Evolutionary conservation across 148 eudicot genomes (phyloP).

Genomic region (Rhododendron williamsianum): DNA sequence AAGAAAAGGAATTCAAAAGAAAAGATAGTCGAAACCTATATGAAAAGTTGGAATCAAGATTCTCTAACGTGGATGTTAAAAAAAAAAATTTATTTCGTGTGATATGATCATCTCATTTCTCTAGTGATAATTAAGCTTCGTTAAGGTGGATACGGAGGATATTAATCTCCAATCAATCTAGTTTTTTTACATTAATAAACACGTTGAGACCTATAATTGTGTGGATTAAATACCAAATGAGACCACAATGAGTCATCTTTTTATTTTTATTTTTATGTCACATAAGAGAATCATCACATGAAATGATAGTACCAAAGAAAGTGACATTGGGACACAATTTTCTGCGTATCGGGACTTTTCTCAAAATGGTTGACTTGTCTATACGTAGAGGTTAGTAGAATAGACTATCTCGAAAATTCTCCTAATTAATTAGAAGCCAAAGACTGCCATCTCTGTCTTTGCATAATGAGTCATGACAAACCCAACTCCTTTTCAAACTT

Average conservation of each 20-base stretch:
- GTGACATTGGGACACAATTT: neutral
- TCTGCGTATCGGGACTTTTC: neutral
- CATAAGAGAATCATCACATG: neutral
- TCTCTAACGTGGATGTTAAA: too few species aligned
- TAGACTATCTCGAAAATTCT: neutral
- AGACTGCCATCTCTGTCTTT: neutral
- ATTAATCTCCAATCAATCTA: too few species aligned
- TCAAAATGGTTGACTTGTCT: neutral
- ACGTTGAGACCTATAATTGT: neutral
- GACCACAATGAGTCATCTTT: neutral
- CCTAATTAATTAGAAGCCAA: neutral
- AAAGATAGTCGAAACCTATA: too few species aligned
- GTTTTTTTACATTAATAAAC: neutral
- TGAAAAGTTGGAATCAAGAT: neutral
- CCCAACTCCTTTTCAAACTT: neutral
- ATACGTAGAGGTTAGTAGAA: neutral
- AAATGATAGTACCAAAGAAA: neutral
- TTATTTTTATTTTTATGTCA: too few species aligned
- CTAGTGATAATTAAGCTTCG: too few species aligned
- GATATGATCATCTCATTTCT: too few species aligned
- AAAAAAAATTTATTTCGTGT: too few species aligned
- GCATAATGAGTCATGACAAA: neutral
- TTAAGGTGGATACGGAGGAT: neutral
- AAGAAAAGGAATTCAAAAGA: too few species aligned
- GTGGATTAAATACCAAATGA: neutral